A percentile compares a stretch with the other conserved stretches of the same genome.
Conservation (phyloP, 441 rosid genomes). For the Gossypium trilobum region DNA sequence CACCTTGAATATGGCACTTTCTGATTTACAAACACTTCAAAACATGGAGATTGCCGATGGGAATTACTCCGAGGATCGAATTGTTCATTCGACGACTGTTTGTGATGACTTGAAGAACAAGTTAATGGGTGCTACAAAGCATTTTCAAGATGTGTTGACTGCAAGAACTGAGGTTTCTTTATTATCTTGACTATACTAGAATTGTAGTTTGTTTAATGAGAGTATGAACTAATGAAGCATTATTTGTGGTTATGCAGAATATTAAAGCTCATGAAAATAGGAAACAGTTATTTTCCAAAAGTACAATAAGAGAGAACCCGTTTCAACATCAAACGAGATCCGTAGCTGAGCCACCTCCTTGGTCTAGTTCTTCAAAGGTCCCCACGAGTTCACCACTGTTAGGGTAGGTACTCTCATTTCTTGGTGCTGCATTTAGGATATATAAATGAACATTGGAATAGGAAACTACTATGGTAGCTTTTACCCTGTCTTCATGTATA, state of each 20-base stretch:
- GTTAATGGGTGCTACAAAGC: constrained; percentile 75
- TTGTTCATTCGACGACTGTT: constrained; percentile 65
- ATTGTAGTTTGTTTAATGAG: constrained; percentile 5
- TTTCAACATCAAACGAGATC: constrained; percentile 37
- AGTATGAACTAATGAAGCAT: background rate
- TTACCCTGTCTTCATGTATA: background rate
- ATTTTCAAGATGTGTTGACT: constrained; percentile 66
- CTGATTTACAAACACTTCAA: constrained; percentile 75
- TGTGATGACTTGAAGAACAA: constrained; percentile 73
- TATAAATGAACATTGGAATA: background rate
- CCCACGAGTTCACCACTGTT: constrained; percentile 37
- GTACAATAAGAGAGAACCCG: constrained; percentile 47
- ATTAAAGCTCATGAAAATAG: constrained; percentile 87
- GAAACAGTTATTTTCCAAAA: constrained; percentile 71
- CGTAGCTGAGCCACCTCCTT: constrained; percentile 71
- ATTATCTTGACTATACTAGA: background rate
- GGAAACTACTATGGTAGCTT: background rate
- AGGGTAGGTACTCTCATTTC: constrained; percentile 33
- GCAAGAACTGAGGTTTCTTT: constrained; percentile 65
- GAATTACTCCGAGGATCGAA: constrained; percentile 61
- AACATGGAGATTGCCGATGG: constrained; percentile 70
- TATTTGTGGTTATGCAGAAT: constrained; percentile 36
- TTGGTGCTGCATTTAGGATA: background rate
- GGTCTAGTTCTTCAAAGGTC: constrained; percentile 55
- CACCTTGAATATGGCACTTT: constrained; percentile 57